These are phyloP conservation scores for Knoxia roxburghii DNA, from an alignment of 257 asterid genomes.

Conservation along the genomic window DNA sequence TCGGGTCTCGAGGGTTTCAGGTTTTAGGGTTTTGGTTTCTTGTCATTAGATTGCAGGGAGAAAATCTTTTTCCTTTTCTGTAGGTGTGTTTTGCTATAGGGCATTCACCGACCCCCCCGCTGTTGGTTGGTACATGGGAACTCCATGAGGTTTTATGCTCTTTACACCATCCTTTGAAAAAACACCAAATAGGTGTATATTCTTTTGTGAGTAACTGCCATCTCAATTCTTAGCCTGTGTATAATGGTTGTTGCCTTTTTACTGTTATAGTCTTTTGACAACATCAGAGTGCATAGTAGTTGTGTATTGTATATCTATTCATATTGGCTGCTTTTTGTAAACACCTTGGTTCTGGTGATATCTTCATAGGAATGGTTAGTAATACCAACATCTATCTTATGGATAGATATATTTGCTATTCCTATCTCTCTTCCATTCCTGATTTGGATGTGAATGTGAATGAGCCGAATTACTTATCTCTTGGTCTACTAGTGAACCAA, in stretches of 20 bases:
- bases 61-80: not conserved
- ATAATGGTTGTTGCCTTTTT: slow-evolving; percentile 12
- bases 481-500: no score
- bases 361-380: not conserved
- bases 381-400: not conserved
- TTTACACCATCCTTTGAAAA: slow-evolving; percentile 5
- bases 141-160: slow-evolving; percentile 20
- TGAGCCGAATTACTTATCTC: no score
- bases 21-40: slow-evolving; percentile 5
- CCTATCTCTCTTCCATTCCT: not conserved
- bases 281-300: not conserved
- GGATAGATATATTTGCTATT: no score
- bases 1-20: slow-evolving; percentile 1
- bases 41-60: slow-evolving; percentile 2
- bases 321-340: no score
- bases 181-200: slow-evolving; percentile 27
- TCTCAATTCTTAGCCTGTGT: slow-evolving; percentile 2
- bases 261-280: not conserved
- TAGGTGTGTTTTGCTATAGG: slow-evolving; percentile 19
- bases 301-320: not conserved
- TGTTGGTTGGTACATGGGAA: slow-evolving; percentile 27
- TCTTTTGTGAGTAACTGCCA: slow-evolving; percentile 11
- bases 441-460: no score
- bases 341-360: not conserved
- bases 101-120: slow-evolving; percentile 8